These are phyloP conservation scores for Salvia hispanica DNA, from an alignment of 257 asterid species.

Conservation along the genomic window DNA sequence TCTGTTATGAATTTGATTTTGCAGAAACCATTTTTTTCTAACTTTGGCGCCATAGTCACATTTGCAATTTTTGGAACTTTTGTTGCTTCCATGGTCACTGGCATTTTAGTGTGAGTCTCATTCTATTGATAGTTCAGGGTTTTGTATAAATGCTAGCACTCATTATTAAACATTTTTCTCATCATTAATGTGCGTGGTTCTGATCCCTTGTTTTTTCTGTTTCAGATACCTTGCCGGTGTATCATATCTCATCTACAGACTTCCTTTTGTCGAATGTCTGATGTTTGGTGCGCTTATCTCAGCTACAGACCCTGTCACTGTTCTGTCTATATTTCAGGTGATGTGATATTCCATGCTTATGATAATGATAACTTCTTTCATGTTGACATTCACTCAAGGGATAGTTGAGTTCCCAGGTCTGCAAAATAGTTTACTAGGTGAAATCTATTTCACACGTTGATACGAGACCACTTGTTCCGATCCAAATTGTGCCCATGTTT, in stretches of 20 bases:
- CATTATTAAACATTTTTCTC: constrained; percentile 16
- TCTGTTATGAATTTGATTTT: constrained; percentile 35
- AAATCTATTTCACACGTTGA: constrained; percentile 21
- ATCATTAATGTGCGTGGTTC: constrained; percentile 13
- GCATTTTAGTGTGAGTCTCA: constrained; percentile 85
- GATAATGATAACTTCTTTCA: constrained; percentile 15
- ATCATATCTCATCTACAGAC: constrained; percentile 77
- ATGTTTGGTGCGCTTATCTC: constrained; percentile 99
- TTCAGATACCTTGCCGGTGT: constrained; percentile 91
- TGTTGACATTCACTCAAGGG: constrained; percentile 15
- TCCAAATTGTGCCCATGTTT: constrained; percentile 16
- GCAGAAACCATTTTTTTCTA: constrained; percentile 98
- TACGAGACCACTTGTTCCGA: constrained; percentile 20
- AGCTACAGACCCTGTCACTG: constrained; percentile 98
- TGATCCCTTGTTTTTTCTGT: constrained; percentile 25
- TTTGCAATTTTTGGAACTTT: constrained; percentile 91
- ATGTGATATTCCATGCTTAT: constrained; percentile 28
- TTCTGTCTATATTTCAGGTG: constrained; percentile 97
- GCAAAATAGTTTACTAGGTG: neutral
- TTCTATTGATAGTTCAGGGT: constrained; percentile 29
- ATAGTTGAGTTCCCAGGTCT: constrained; percentile 21
- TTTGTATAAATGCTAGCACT: constrained; percentile 10
- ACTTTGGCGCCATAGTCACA: constrained; percentile 95
- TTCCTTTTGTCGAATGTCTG: constrained; percentile 94
- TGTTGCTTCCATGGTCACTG: constrained; percentile 86